phyloP scores from a whole-genome alignment of 2,329 filamentous ascomycete species.

The Alternaria alternata region DNA sequence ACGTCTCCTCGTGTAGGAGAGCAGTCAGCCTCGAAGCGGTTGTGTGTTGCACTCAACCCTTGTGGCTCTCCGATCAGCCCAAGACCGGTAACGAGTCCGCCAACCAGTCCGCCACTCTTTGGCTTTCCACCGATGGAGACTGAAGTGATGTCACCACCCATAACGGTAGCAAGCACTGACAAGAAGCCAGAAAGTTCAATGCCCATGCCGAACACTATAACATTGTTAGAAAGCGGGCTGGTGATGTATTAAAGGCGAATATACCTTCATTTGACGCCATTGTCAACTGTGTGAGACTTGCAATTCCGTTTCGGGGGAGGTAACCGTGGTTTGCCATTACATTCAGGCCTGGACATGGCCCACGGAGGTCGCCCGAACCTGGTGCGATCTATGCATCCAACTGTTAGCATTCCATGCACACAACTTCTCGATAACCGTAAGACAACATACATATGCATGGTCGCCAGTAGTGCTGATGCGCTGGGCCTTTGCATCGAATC shows the following conservation, averaged over 20 bases:
- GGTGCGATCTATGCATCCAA: not conserved
- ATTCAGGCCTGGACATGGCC: slow-evolving; percentile 44
- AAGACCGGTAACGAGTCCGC: slow-evolving; percentile 24
- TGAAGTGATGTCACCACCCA: slow-evolving; percentile 22
- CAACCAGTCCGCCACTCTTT: slow-evolving; percentile 23
- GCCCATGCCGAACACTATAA: slow-evolving; percentile 16
- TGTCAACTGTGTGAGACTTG: slow-evolving; percentile 14
- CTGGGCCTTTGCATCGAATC: not conserved
- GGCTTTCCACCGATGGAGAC: slow-evolving; percentile 26
- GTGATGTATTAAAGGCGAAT: fast-evolving
- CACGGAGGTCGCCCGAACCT: slow-evolving; percentile 23
- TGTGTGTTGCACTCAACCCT: slow-evolving; percentile 27
- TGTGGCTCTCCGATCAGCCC: slow-evolving; percentile 22
- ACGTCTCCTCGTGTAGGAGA: slow-evolving; percentile 22
- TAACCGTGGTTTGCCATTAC: slow-evolving; percentile 44
- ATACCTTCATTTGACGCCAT: not conserved
- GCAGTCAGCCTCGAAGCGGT: slow-evolving; percentile 29
- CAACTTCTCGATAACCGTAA: not conserved
- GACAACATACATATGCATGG: not conserved
- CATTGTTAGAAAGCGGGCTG: not conserved
- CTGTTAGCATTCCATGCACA: not conserved
- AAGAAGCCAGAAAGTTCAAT: slow-evolving; percentile 26
- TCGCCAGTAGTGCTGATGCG: not conserved
- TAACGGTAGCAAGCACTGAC: slow-evolving; percentile 21
- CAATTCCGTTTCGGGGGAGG: slow-evolving; percentile 42